phyloP scores from a whole-genome alignment of 164 flowering plant genomes.

The Cinnamomum micranthum region DNA sequence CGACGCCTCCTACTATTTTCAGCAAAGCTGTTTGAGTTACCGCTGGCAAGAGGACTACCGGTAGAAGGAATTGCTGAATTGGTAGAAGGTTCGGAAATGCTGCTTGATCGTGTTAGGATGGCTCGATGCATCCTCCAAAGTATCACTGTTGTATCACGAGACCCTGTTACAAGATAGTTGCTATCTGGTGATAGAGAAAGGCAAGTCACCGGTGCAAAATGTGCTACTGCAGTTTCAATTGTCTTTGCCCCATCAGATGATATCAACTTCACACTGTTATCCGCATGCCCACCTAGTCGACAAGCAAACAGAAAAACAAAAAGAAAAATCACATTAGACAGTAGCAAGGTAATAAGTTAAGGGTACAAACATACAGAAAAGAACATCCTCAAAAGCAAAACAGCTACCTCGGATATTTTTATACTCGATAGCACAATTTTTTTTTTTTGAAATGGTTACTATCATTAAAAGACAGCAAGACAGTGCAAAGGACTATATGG shows the following conservation, averaged over 20 bases:
- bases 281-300: conserved; percentile 85
- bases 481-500: too few species aligned
- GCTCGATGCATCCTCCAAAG: conserved; percentile 80
- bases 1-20: conserved; percentile 56
- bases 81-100: conserved; percentile 45
- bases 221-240: conserved; percentile 78
- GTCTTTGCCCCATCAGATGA: conserved; percentile 94
- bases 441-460: too few species aligned
- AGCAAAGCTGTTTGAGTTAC: conserved; percentile 32
- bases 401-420: not conserved
- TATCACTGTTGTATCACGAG: conserved; percentile 77
- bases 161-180: conserved; percentile 87
- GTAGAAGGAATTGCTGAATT: conserved; percentile 44
- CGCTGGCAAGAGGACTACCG: conserved; percentile 25
- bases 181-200: conserved; percentile 75
- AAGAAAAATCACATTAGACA: not conserved
- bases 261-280: conserved; percentile 77
- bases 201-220: conserved; percentile 96
- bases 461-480: too few species aligned
- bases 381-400: not conserved
- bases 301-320: not conserved
- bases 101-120: conserved; percentile 36
- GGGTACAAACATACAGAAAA: not conserved
- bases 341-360: not conserved
- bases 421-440: too few species aligned